A percentile compares a stretch with the other conserved stretches of the same genome.
These are phyloP conservation scores for Pyrenochaeta sp. DNA, from an alignment of 2,329 filamentous ascomycete genomes.

Conservation along the genomic window DNA sequence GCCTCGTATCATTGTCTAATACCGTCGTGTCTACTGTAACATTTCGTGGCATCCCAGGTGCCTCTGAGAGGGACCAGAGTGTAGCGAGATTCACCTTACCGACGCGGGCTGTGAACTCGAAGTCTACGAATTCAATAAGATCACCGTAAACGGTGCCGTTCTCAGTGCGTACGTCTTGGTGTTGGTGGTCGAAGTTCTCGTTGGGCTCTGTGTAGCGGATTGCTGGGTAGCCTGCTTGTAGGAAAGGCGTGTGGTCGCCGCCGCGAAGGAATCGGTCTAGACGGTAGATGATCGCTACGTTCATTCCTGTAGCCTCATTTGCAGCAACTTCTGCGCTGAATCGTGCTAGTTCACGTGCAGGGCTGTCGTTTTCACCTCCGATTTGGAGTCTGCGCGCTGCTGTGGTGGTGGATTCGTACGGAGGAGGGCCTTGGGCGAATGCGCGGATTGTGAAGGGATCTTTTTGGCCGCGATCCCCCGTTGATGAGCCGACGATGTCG, in stretches of 20 bases:
- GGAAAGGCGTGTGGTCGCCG: constrained; percentile 65
- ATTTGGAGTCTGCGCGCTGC: constrained; percentile 53
- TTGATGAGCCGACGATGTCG: constrained; percentile 65
- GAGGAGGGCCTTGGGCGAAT: constrained; percentile 61
- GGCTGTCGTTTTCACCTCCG: constrained; percentile 62
- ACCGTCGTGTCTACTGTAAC: constrained; percentile 59
- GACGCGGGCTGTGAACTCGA: constrained; percentile 62
- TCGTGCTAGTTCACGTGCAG: constrained; percentile 63
- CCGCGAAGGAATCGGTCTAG: constrained; percentile 65
- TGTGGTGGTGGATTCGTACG: constrained; percentile 52
- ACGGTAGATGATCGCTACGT: constrained; percentile 64
- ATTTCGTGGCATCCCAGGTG: constrained; percentile 60
- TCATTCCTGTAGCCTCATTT: constrained; percentile 62
- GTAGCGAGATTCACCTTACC: constrained; percentile 64
- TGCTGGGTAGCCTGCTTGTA: constrained; percentile 63
- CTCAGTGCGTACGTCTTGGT: constrained; percentile 62
- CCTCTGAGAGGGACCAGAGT: constrained; percentile 63
- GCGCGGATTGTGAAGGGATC: constrained; percentile 64
- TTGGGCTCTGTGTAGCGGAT: constrained; percentile 66
- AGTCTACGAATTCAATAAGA: constrained; percentile 65
- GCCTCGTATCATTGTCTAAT: constrained; percentile 59
- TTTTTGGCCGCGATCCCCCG: constrained; percentile 55
- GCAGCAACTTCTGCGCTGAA: constrained; percentile 65
- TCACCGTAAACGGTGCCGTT: constrained; percentile 65
- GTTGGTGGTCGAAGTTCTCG: constrained; percentile 66